Base-by-base conservation (phyloP, 2,329 filamentous ascomycete genomes). In the Camillea tinctor region DNA sequence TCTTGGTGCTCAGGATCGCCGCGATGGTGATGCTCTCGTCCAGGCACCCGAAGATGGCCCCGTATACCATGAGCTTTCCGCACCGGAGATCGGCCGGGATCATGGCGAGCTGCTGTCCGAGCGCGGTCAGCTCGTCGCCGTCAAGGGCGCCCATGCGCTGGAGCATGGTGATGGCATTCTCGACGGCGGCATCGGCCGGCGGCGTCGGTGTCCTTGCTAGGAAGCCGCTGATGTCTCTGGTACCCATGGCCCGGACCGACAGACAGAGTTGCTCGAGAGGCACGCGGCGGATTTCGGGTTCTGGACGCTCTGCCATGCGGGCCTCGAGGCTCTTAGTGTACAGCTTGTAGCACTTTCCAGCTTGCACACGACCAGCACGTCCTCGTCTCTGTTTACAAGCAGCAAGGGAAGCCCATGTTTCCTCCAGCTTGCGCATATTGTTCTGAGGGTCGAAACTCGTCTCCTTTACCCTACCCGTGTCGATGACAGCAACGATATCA, bases 361-460 rank as follows among this genome's bases (percentile, higher is more conserved):
- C 91, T 58, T 92, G 87, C 0, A 99, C 95, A 83, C 95, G 89
- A 71, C 95, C 95, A 24, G 95, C 95, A 79, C 95, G 89, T 72
- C 95, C 95, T 57, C 93, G 88, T 44, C 95, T 87, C 74, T 99
- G 95, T 75, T 97, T 97, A 74, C 93, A 97, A 3, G 95, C 94
- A 8, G 95, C 94, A 49, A 88, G 87, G 1, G 94, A 98, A 0
- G 93, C 95, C 93, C 93, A 99, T 0, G 92, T 93, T 77, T 99
- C 95, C 67, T 94, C 90, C 1, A 99, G 85, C 69, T 92, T 93
- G 50, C 96, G 90, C 88, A 98, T 97, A 72, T 97, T 97, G 73
- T 90, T 96, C 64, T 89, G 85, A 0, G 92, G 87, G 73, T 98
- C 95, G 69, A 93, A 98, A 72, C 91, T 94, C 0, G 93, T 99